Percentiles rank a stretch among this genome's conserved stretches.
phyloP scores from a whole-genome alignment of 768 basidiomycete species.

The Chalciporus chontae region DNA sequence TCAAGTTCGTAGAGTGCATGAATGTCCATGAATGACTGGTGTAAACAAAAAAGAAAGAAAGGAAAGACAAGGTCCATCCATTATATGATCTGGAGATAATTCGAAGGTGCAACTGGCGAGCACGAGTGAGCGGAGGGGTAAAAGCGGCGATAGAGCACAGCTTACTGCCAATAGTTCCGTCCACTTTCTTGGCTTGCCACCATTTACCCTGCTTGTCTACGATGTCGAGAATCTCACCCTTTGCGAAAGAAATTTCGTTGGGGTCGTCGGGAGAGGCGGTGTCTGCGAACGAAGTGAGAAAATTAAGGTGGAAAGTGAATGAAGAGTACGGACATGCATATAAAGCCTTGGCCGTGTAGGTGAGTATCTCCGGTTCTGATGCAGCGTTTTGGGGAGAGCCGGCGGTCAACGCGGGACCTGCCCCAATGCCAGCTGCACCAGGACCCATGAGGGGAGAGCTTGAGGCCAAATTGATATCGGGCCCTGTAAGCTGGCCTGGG shows the following conservation, averaged over 20 bases:
- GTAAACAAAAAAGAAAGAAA: slow-evolving; percentile 8
- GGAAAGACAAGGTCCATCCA: slow-evolving; percentile 12
- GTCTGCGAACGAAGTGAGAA: slow-evolving; percentile 50
- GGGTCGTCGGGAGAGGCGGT: slow-evolving; percentile 92
- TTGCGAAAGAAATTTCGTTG: slow-evolving; percentile 90
- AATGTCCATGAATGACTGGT: slow-evolving; percentile 21
- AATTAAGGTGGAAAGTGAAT: slow-evolving; percentile 11
- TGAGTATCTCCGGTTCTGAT: slow-evolving; percentile 42
- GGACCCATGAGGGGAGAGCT: slow-evolving; percentile 66
- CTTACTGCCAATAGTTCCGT: slow-evolving; percentile 77
- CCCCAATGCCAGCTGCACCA: slow-evolving; percentile 62
- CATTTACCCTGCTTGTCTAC: slow-evolving; percentile 91
- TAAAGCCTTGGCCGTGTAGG: slow-evolving; percentile 82
- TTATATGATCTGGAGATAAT: slow-evolving; percentile 80
- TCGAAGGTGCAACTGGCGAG: slow-evolving; percentile 72
- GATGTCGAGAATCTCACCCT: slow-evolving; percentile 91
- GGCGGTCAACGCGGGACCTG: slow-evolving; percentile 35
- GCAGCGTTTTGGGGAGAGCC: slow-evolving; percentile 27
- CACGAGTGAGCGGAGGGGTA: slow-evolving; percentile 10
- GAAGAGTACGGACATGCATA: slow-evolving; percentile 70
- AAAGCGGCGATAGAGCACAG: slow-evolving; percentile 15
- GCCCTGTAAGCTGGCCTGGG: slow-evolving; percentile 38
- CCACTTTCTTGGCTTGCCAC: slow-evolving; percentile 85
- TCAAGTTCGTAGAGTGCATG: slow-evolving; percentile 30
- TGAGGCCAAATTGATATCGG: slow-evolving; percentile 44